A percentile compares a stretch with the other conserved stretches of the same genome.
Evolutionary conservation across 1,284 basidiomycete species (phyloP).

Genomic region (Marasmius tenuissimus): DNA sequence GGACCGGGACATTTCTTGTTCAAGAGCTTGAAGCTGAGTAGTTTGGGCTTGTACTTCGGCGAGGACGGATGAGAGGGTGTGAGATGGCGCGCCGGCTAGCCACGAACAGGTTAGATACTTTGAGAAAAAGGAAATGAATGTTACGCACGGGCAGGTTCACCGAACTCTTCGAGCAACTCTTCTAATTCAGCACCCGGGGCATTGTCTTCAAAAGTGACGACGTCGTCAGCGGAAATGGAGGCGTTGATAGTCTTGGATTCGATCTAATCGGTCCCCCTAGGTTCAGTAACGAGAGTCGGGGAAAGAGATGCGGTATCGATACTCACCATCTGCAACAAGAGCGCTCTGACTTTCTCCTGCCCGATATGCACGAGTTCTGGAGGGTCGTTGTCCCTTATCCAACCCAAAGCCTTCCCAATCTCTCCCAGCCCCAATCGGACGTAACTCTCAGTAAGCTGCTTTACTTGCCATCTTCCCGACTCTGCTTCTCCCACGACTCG

Average conservation of each 20-base stretch:
- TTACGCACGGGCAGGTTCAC: neutral
- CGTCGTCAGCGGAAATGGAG: slow-evolving; percentile 59
- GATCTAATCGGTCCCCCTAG: slow-evolving; percentile 45
- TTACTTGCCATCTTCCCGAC: slow-evolving; percentile 73
- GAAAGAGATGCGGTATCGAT: neutral
- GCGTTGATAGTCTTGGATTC: slow-evolving; percentile 68
- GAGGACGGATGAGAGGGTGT: slow-evolving; percentile 1
- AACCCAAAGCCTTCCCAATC: slow-evolving; percentile 45
- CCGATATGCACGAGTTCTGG: slow-evolving; percentile 52
- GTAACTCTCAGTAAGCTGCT: slow-evolving; percentile 77
- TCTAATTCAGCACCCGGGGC: slow-evolving; percentile 71
- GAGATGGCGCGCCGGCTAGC: neutral
- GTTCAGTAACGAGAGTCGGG: neutral
- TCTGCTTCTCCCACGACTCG: slow-evolving; percentile 64
- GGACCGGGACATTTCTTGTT: slow-evolving; percentile 58
- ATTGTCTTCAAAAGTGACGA: slow-evolving; percentile 72
- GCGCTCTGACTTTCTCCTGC: slow-evolving; percentile 52
- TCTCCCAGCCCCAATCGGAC: slow-evolving; percentile 70
- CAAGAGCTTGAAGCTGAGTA: slow-evolving; percentile 47
- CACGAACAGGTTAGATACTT: neutral
- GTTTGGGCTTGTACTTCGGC: slow-evolving; percentile 53
- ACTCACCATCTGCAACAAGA: slow-evolving; percentile 73
- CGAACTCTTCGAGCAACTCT: slow-evolving; percentile 48
- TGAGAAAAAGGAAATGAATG: neutral
- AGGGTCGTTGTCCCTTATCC: neutral